These are phyloP conservation scores for Cardamine resedifolia DNA, from an alignment of 345 rosid species.

Conservation along the genomic window DNA sequence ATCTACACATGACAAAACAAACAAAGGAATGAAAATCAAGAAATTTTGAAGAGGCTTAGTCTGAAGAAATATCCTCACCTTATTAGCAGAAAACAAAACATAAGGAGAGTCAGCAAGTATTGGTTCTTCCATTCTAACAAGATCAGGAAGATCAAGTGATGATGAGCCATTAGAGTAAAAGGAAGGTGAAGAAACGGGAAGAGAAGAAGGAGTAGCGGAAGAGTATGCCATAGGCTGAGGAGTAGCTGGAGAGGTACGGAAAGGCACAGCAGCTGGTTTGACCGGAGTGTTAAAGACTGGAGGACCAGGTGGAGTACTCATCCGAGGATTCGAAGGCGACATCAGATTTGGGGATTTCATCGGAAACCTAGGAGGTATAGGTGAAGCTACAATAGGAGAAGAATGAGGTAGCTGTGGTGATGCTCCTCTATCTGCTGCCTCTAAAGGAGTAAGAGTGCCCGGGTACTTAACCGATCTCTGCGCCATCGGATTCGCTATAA, in stretches of 20 bases:
- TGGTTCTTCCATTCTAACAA: conserved; percentile 52
- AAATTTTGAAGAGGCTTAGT: not conserved
- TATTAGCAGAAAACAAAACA: conserved; percentile 74
- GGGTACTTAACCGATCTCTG: conserved; percentile 54
- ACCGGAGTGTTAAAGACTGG: conserved; percentile 87
- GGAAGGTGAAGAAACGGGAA: conserved; percentile 83
- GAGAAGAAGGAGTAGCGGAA: conserved; percentile 53
- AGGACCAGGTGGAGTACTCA: conserved; percentile 96
- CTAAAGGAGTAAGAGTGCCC: conserved; percentile 41
- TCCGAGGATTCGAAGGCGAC: conserved; percentile 68
- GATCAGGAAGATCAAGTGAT: conserved; percentile 51
- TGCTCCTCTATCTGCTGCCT: conserved; percentile 43
- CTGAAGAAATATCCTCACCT: no score
- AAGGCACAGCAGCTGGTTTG: conserved; percentile 93
- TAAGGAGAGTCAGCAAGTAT: conserved; percentile 52
- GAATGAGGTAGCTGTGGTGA: conserved; percentile 46
- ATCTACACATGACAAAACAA: conserved; percentile 46
- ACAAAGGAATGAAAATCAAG: not conserved
- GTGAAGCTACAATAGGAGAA: conserved; percentile 45
- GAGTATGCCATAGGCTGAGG: conserved; percentile 91
- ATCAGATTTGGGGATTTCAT: conserved; percentile 47
- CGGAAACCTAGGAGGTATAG: conserved; percentile 65
- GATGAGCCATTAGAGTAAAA: conserved; percentile 73
- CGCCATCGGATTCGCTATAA: conserved; percentile 49
- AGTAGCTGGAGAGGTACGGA: conserved; percentile 83